A percentile compares a stretch with the other conserved stretches of the same genome.
These are phyloP conservation scores for Liquidambar formosana DNA, from an alignment of 164 flowering plant genomes.

Conservation along the genomic window DNA sequence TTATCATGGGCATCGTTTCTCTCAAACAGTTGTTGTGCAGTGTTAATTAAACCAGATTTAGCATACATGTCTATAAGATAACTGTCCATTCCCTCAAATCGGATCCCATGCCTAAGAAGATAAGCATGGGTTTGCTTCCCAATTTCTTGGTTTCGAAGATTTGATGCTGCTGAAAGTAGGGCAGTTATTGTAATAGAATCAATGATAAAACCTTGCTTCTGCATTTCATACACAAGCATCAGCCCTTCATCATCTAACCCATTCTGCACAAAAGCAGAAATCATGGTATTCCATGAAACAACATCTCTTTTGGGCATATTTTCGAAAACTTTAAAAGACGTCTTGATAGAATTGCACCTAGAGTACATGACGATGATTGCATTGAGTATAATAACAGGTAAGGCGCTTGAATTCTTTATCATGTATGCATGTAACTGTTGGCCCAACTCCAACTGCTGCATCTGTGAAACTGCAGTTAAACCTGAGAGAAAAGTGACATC, in stretches of 20 bases:
- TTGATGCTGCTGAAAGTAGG: slow-evolving; percentile 83
- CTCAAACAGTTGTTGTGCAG: slow-evolving; percentile 49
- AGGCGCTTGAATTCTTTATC: slow-evolving; percentile 39
- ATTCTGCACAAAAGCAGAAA: slow-evolving; percentile 76
- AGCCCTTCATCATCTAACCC: slow-evolving; percentile 77
- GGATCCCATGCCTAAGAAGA: slow-evolving; percentile 66
- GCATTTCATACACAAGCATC: slow-evolving; percentile 82
- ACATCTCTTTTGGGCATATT: slow-evolving; percentile 73
- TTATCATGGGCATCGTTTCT: slow-evolving; percentile 21
- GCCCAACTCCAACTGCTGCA: slow-evolving; percentile 57
- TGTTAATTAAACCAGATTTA: slow-evolving; percentile 63
- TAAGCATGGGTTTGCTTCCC: slow-evolving; percentile 85
- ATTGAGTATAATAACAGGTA: slow-evolving; percentile 48
- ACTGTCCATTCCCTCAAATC: slow-evolving; percentile 79
- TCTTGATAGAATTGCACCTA: slow-evolving; percentile 56
- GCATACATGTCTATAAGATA: slow-evolving; percentile 92
- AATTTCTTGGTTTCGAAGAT: slow-evolving; percentile 52
- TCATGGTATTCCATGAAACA: slow-evolving; percentile 92
- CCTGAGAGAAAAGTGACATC: slow-evolving; percentile 65
- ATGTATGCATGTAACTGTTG: slow-evolving; percentile 70
- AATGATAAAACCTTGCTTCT: slow-evolving; percentile 52
- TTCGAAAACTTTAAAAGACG: slow-evolving; percentile 58
- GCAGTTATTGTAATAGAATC: slow-evolving; percentile 76
- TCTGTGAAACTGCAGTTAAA: slow-evolving; percentile 66
- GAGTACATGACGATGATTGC: slow-evolving; percentile 80